Evolutionary conservation across 441 rosid species (phyloP).

Genomic region (Euphorbia corollata): DNA sequence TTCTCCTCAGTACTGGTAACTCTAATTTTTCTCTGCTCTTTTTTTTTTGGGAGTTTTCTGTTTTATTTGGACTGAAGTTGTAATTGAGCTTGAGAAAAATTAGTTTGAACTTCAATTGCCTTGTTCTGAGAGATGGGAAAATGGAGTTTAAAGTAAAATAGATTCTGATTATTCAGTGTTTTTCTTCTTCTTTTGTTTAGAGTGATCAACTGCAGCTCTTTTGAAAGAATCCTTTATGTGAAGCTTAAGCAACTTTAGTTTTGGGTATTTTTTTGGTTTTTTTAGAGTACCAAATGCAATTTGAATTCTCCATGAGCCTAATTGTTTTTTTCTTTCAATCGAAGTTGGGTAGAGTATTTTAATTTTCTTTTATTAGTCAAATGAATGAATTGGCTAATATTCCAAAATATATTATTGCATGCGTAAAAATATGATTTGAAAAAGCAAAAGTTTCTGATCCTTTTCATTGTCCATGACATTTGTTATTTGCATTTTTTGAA

Average conservation of each 20-base stretch:
- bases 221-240: background rate
- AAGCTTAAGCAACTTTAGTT: background rate
- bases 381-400: background rate
- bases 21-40: background rate
- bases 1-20: constrained; percentile 13
- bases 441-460: no score
- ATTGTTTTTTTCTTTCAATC: background rate
- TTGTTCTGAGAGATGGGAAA: constrained; percentile 9
- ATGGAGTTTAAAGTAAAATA: background rate
- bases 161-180: background rate
- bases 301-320: background rate
- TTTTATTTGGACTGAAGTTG: constrained; percentile 6
- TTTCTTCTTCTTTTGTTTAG: background rate
- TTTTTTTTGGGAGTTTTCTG: background rate
- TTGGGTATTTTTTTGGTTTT: background rate
- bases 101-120: background rate
- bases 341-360: background rate
- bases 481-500: background rate
- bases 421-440: background rate
- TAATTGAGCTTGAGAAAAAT: constrained; percentile 1
- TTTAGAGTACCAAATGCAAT: background rate
- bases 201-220: background rate
- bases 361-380: background rate
- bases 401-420: background rate
- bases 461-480: background rate